phyloP scores from a whole-genome alignment of 306 rosid species.

The Ammopiptanthus mongolicus region DNA sequence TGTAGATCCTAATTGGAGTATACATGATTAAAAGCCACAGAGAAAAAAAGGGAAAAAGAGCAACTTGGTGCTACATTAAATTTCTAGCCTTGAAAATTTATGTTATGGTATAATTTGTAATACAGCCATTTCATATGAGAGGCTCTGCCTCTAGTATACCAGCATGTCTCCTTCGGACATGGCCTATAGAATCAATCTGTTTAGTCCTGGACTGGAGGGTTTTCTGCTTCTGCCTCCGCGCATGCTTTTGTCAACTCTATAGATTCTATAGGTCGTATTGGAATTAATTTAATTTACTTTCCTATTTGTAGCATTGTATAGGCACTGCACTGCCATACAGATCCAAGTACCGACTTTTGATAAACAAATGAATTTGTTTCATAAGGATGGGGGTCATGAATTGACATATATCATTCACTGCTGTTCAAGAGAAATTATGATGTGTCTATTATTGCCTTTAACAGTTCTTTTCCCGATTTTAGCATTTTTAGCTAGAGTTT shows the following conservation, averaged over 20 bases:
- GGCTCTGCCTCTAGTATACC: slow-evolving; percentile 15
- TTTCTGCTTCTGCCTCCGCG: slow-evolving; percentile 24
- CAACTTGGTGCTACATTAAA: slow-evolving; percentile 14
- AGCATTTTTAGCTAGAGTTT: background rate
- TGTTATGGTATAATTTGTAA: slow-evolving; percentile 16
- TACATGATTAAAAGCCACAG: slow-evolving; percentile 12
- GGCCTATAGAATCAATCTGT: slow-evolving; percentile 13
- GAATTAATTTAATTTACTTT: slow-evolving; percentile 6
- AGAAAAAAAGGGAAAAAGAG: slow-evolving; percentile 6
- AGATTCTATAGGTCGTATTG: background rate
- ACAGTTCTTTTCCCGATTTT: background rate
- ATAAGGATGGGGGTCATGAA: background rate
- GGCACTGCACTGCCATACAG: slow-evolving; percentile 12
- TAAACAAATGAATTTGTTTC: background rate
- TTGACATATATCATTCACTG: background rate
- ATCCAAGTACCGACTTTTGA: background rate
- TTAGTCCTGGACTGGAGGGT: slow-evolving; percentile 24
- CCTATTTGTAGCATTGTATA: background rate
- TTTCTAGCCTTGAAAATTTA: slow-evolving; percentile 17
- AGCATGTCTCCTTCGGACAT: slow-evolving; percentile 8
- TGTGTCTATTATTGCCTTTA: background rate
- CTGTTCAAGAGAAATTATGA: background rate
- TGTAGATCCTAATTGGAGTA: slow-evolving; percentile 40
- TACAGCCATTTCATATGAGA: slow-evolving; percentile 8
- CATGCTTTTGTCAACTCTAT: slow-evolving; percentile 16